Percentiles rank a stretch among this genome's conserved stretches.
Conservation (phyloP, 345 rosid species). For the Draba incana region DNA sequence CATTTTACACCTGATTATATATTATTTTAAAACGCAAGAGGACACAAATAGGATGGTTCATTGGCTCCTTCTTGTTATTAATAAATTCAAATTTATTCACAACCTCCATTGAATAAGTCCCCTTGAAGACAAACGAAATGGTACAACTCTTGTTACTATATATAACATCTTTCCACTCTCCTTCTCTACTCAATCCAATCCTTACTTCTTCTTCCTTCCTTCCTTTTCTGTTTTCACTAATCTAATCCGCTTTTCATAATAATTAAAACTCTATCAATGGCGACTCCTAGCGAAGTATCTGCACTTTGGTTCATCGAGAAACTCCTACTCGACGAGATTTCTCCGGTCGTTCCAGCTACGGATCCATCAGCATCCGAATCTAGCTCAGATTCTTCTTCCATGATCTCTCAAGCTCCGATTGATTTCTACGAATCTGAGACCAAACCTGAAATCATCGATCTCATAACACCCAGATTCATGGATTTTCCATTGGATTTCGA, state of each 20-base stretch:
- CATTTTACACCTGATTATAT: slow-evolving; percentile 8
- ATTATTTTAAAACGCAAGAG: neutral
- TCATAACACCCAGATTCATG: slow-evolving; percentile 40
- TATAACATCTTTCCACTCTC: slow-evolving; percentile 41
- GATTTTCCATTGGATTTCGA: slow-evolving; percentile 38
- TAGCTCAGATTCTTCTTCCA: slow-evolving; percentile 16
- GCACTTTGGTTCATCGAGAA: slow-evolving; percentile 59
- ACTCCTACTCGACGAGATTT: slow-evolving; percentile 57
- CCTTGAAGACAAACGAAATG: slow-evolving; percentile 14
- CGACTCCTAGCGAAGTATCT: slow-evolving; percentile 44
- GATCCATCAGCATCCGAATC: slow-evolving; percentile 13
- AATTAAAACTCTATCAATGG: slow-evolving; percentile 37
- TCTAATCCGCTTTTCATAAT: neutral
- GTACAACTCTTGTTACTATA: neutral
- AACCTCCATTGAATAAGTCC: slow-evolving; percentile 38
- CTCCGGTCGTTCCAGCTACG: slow-evolving; percentile 40
- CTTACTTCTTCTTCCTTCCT: neutral
- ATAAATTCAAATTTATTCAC: neutral
- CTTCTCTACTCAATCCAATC: slow-evolving; percentile 31
- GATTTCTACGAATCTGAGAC: slow-evolving; percentile 42
- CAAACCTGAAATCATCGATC: slow-evolving; percentile 51
- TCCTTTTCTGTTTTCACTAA: neutral
- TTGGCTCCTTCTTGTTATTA: slow-evolving; percentile 18
- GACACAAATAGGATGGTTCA: slow-evolving; percentile 24
- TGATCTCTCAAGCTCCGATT: neutral